These are phyloP conservation scores for Podospora bellae-mahoneyi DNA, from an alignment of 495 filamentous ascomycete species.

Conservation along the genomic window DNA sequence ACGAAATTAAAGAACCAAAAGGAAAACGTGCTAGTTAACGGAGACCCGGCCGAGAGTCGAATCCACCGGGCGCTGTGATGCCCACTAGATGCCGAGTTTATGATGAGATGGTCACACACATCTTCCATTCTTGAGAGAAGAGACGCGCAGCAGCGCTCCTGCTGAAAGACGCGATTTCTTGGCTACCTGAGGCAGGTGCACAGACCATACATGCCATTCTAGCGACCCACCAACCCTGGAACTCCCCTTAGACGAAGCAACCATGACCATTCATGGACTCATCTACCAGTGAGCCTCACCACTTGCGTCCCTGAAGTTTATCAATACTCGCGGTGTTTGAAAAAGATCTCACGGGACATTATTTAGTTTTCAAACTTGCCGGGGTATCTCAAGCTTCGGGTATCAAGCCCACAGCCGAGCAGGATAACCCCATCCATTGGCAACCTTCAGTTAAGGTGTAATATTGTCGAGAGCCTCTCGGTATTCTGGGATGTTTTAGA, in stretches of 20 bases:
- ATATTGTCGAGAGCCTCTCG: too few relatives aligned
- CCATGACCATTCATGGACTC: not conserved
- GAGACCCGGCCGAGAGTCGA: not conserved
- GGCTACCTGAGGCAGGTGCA: not conserved
- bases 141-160: slow-evolving; percentile 5
- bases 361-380: not conserved
- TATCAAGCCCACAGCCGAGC: too few relatives aligned
- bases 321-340: not conserved
- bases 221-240: not conserved
- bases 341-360: not conserved
- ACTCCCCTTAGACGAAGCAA: not conserved
- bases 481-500: too few relatives aligned
- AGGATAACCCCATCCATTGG: too few relatives aligned
- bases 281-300: too few relatives aligned
- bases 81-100: too few relatives aligned
- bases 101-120: not conserved
- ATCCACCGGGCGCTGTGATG: not conserved
- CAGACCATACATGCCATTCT: slow-evolving; percentile 6
- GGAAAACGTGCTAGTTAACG: not conserved
- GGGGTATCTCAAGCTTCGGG: too few relatives aligned
- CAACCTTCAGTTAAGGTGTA: too few relatives aligned
- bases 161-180: slow-evolving; percentile 14
- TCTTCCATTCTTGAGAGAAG: not conserved
- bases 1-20: not conserved
- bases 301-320: too few relatives aligned